Base-by-base conservation (phyloP, 345 rosid species). In the Linum lewisii region DNA sequence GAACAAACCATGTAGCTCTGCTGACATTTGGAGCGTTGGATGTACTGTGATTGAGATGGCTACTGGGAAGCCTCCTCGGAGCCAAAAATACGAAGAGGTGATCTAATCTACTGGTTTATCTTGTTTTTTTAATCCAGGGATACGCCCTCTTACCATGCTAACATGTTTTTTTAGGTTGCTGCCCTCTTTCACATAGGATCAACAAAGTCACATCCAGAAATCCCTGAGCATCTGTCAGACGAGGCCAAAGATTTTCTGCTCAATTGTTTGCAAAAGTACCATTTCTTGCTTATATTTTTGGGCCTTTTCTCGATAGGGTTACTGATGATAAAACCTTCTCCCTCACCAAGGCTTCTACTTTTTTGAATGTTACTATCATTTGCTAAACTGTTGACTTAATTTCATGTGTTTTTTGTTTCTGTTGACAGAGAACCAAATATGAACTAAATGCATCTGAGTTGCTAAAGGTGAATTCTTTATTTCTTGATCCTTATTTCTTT, bases 41-140 rank as follows among this genome's bases (percentile, higher is more conserved):
- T 92, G 98, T 75, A 88, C 95, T 55, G 90, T 91, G 44, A 91
- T 88, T 61, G 98, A 92, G 76, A 92, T 92, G 98, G 95, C 93
- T 54, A 86, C 98, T 54, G 95, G 98, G 68, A 88, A 92, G 76
- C 93, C 95, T 77, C 96, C 96, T 63, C 86, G 93, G 98, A 92
- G 96, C 67, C 83, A 92, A 67, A 92, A 92, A 67, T 92, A 83
- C 71, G 86, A 81, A 75, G 98, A 86, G 95, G 96, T 88, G 18
- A 69, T n/a, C 26, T 18, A 18, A 6, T 54, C 56, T 67, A 21
- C 51, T 66, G 38, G 21, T 9, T 15, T 7, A 53, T 13, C 11
- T 9, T 19, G 16, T 64, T 32, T 29, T 25, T 45, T 25, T 58
- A 36, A 51, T 54, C 36, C n/a, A 26, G 44, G 51, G 21, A 21